A percentile compares a stretch with the other conserved stretches of the same genome.
Evolutionary conservation across 1,139 yeast genomes (phyloP).

Genomic region (Geotrichum klebahnii): DNA sequence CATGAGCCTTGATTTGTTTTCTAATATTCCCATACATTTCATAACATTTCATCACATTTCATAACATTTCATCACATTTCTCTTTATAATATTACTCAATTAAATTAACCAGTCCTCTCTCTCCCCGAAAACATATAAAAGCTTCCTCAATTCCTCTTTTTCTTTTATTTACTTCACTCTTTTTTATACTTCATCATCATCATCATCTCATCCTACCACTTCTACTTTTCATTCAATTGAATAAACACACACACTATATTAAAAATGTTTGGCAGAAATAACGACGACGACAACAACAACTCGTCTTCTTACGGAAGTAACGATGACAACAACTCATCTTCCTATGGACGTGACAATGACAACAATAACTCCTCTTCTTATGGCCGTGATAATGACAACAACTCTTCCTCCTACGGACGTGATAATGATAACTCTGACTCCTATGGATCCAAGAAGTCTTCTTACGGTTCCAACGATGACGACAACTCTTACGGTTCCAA

Average conservation of each 20-base stretch:
- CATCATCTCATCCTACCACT: neutral
- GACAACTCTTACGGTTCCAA: slow-evolving; percentile 16
- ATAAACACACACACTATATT: too few species aligned
- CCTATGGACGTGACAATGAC: slow-evolving; percentile 31
- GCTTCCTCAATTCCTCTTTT: neutral
- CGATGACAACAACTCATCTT: slow-evolving; percentile 21
- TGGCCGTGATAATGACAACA: slow-evolving; percentile 27
- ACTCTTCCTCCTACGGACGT: slow-evolving; percentile 30
- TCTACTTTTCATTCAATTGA: too few species aligned
- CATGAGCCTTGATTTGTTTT: too few species aligned
- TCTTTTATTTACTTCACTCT: neutral
- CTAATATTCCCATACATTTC: too few species aligned
- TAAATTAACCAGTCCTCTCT: too few species aligned
- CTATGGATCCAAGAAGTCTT: slow-evolving; percentile 22
- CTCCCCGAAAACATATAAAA: neutral
- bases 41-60: too few species aligned
- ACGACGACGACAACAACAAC: slow-evolving; percentile 25
- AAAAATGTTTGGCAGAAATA: neutral
- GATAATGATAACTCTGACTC: slow-evolving; percentile 25
- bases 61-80: too few species aligned
- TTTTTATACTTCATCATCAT: neutral
- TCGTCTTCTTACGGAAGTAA: slow-evolving; percentile 30
- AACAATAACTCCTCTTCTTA: slow-evolving; percentile 29
- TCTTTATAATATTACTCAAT: too few species aligned
- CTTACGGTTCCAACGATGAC: slow-evolving; percentile 13